phyloP scores from a whole-genome alignment of 345 rosid genomes.

The Raphanus raphanistrum region DNA sequence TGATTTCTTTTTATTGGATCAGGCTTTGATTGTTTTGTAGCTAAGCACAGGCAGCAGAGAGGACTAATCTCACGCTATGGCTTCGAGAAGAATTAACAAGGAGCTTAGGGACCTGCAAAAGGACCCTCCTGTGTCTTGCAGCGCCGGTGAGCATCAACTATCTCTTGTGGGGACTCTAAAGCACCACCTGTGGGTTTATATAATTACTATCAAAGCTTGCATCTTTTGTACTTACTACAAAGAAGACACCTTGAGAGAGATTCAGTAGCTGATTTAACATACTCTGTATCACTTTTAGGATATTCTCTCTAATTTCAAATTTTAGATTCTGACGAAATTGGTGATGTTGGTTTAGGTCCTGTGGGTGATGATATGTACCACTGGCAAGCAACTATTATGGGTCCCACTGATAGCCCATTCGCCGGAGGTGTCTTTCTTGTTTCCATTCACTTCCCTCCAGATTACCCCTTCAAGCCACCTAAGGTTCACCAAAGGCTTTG shows the following conservation, averaged over 20 bases:
- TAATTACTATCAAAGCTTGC: not conserved
- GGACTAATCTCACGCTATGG: slow-evolving; percentile 38
- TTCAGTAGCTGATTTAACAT: not conserved
- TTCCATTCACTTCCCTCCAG: slow-evolving; percentile 76
- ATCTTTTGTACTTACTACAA: not conserved
- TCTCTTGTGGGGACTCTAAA: not conserved
- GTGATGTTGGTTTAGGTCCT: slow-evolving; percentile 49
- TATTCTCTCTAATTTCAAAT: no score
- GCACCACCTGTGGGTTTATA: not conserved
- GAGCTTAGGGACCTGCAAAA: slow-evolving; percentile 70
- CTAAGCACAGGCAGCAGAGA: not conserved
- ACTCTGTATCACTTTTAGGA: no score
- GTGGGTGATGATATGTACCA: slow-evolving; percentile 70
- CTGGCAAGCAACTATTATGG: slow-evolving; percentile 88
- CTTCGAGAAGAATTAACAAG: slow-evolving; percentile 66
- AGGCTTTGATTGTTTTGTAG: not conserved
- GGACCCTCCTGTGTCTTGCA: slow-evolving; percentile 77
- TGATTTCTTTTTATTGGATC: not conserved
- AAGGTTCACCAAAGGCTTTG: slow-evolving; percentile 41
- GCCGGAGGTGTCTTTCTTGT: slow-evolving; percentile 68
- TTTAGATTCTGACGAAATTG: not conserved
- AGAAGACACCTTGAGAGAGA: not conserved
- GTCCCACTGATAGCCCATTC: slow-evolving; percentile 72
- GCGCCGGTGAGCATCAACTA: slow-evolving; percentile 53
- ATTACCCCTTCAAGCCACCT: slow-evolving; percentile 82